These are phyloP conservation scores for Saussurea involucrata DNA, from an alignment of 129 eudicot genomes.

Conservation along the genomic window DNA sequence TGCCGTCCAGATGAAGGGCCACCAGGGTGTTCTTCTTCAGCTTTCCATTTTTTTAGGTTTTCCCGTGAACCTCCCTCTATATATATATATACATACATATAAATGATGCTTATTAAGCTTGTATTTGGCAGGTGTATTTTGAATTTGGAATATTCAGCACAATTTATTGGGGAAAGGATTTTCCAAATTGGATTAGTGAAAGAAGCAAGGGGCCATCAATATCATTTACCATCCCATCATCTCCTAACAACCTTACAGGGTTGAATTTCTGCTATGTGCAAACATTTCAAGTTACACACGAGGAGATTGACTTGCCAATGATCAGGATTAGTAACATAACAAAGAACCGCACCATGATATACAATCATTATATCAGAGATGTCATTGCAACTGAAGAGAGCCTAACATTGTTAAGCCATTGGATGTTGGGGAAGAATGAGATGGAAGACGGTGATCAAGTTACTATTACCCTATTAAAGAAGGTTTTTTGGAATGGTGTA, in stretches of 20 bases:
- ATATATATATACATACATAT: no score
- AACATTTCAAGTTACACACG: neutral
- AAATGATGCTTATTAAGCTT: neutral
- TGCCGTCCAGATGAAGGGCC: no score
- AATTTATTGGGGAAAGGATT: neutral
- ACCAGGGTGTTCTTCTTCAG: no score
- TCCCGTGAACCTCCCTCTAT: no score
- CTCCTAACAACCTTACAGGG: constrained; percentile 3
- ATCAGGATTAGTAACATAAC: neutral
- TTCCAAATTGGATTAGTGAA: neutral
- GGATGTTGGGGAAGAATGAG: constrained; percentile 21
- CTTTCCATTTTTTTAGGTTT: no score
- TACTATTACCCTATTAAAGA: no score
- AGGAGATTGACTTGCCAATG: neutral
- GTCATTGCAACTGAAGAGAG: neutral
- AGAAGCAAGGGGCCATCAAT: neutral
- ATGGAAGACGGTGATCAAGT: constrained; percentile 1
- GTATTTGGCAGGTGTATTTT: constrained; percentile 1
- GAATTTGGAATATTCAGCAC: constrained; percentile 26
- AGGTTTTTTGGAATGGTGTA: no score
- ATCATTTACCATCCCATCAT: constrained; percentile 1
- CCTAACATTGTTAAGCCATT: neutral
- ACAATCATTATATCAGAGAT: neutral
- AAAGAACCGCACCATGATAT: neutral
- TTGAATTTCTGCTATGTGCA: constrained; percentile 1